phyloP scores from a whole-genome alignment of 805 yeast species.

The Pichia ethanolica region DNA sequence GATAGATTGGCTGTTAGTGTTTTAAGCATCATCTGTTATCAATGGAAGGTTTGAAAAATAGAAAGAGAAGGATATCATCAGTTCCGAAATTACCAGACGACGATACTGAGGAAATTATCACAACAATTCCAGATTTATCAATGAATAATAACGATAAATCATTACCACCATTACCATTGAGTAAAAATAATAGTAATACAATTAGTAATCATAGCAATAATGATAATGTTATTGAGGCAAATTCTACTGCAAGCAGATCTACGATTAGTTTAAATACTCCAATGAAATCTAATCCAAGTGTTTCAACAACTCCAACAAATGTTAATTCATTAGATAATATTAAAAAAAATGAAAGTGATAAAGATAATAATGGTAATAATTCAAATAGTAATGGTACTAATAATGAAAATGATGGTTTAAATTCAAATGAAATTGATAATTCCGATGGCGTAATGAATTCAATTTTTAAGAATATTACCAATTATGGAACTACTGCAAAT shows the following conservation, averaged over 20 bases:
- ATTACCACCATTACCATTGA: conserved; percentile 10
- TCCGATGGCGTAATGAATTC: not conserved
- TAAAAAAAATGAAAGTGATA: not conserved
- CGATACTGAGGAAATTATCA: conserved; percentile 16
- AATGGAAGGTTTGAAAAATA: not conserved
- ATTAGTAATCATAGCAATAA: not conserved
- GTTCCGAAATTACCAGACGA: conserved; percentile 24
- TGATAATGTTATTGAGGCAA: not conserved
- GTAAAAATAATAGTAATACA: not conserved
- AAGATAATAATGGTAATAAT: not conserved
- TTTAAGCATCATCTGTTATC: no score
- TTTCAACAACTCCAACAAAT: conserved; percentile 14
- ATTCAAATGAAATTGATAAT: not conserved
- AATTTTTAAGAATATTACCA: conserved; percentile 3
- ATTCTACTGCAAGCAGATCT: not conserved
- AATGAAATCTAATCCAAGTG: conserved; percentile 15
- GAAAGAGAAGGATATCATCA: not conserved
- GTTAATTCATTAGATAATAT: conserved; percentile 2
- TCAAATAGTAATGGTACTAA: not conserved
- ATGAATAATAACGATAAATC: conserved; percentile 1
- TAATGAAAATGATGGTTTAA: not conserved
- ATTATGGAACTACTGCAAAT: not conserved
- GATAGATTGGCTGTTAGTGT: no score
- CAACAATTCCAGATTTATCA: conserved; percentile 11
- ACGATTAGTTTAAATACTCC: conserved; percentile 1